phyloP scores from a whole-genome alignment of 768 basidiomycete genomes.

The Tubosaeta brunneosetosa region DNA sequence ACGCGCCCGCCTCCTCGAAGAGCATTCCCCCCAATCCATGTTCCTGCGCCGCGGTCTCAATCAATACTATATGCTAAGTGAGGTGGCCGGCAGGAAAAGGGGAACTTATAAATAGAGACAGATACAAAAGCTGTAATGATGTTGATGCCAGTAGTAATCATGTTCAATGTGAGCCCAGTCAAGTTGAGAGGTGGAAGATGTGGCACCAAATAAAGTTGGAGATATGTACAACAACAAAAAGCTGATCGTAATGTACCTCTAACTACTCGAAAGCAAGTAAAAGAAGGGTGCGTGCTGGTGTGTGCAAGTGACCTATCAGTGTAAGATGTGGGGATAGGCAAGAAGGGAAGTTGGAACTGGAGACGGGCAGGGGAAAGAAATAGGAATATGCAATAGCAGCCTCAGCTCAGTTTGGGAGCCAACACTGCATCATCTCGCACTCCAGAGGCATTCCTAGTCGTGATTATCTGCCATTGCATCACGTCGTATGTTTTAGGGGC shows the following conservation, averaged over 20 bases:
- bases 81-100: neutral
- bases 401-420: neutral
- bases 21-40: no score
- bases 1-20: no score
- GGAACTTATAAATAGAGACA: neutral
- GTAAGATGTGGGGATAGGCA: no score
- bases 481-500: neutral
- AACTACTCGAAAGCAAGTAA: neutral
- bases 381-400: neutral
- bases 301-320: neutral
- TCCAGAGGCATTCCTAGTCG: neutral
- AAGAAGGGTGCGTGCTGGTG: neutral
- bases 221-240: neutral
- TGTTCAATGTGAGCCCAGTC: neutral
- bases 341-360: no score
- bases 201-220: neutral
- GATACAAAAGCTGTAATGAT: neutral
- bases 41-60: no score
- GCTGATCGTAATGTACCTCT: conserved; percentile 4
- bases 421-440: neutral
- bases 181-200: neutral
- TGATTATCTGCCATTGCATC: neutral
- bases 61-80: no score
- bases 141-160: no score
- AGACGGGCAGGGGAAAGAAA: neutral